Conservation (phyloP, 2,329 filamentous ascomycete species). For the Colletotrichum sp. region DNA sequence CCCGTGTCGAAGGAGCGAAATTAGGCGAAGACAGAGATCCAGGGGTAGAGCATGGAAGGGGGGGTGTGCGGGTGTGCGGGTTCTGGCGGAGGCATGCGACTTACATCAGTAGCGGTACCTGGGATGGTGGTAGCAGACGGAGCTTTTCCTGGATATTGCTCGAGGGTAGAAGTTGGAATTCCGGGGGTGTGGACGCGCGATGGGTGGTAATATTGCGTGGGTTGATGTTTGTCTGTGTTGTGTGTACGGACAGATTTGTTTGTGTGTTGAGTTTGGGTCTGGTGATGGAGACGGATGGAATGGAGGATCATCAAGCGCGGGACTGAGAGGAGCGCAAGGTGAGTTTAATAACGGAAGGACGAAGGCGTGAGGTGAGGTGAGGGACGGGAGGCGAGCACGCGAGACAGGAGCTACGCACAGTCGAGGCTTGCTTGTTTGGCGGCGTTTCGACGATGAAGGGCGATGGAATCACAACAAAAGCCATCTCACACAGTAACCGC, state of each 20-base stretch:
- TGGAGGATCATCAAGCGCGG: not conserved
- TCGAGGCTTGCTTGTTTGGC: not conserved
- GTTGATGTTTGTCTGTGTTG: not conserved
- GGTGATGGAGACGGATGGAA: not conserved
- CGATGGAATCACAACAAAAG: constrained; percentile 8
- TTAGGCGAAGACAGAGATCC: constrained; percentile 16
- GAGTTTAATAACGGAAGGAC: not conserved
- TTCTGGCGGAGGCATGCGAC: constrained; percentile 14
- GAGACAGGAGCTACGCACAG: not conserved
- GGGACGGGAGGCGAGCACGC: not conserved
- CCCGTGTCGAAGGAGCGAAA: constrained; percentile 14
- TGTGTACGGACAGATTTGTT: not conserved
- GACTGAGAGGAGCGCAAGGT: not conserved
- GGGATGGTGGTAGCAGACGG: not conserved
- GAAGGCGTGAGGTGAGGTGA: not conserved
- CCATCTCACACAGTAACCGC: constrained; percentile 1
- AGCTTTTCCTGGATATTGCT: constrained; percentile 13
- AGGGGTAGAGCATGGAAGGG: constrained; percentile 19
- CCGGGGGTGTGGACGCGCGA: not conserved
- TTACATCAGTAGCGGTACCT: constrained; percentile 14
- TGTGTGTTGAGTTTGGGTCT: not conserved
- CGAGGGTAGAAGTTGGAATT: not conserved
- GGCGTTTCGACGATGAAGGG: not conserved
- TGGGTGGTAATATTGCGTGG: not conserved
- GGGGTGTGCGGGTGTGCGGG: constrained; percentile 3